phyloP scores from a whole-genome alignment of 805 yeast genomes.

The Suhomyces sp. region DNA sequence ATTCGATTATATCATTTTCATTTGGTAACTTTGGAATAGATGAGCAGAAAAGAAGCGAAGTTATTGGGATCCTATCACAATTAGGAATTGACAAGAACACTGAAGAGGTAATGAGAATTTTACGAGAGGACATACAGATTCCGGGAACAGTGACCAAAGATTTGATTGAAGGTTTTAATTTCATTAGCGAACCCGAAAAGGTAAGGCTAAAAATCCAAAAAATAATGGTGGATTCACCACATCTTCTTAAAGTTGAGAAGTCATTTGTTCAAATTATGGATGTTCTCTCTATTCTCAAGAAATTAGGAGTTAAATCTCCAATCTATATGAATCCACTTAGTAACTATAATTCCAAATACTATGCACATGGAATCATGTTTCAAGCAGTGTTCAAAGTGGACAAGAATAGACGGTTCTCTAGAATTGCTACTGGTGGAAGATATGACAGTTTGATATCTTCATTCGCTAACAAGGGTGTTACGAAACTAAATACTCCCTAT shows the following conservation, averaged over 20 bases:
- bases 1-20: constrained; percentile 62
- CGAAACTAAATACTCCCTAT: constrained; percentile 25
- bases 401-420: constrained; percentile 41
- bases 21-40: constrained; percentile 79
- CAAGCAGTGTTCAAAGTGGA: constrained; percentile 74
- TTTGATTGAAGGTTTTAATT: constrained; percentile 70
- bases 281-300: constrained; percentile 53
- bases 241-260: constrained; percentile 57
- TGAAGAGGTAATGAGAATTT: constrained; percentile 49
- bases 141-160: constrained; percentile 83
- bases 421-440: constrained; percentile 90
- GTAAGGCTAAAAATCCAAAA: constrained; percentile 64
- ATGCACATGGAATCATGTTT: constrained; percentile 82
- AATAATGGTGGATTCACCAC: constrained; percentile 72
- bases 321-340: constrained; percentile 77
- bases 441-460: constrained; percentile 73
- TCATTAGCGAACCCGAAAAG: constrained; percentile 63
- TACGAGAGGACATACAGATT: constrained; percentile 60
- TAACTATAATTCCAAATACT: constrained; percentile 79
- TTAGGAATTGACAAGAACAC: constrained; percentile 67
- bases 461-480: constrained; percentile 51
- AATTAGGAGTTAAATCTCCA: constrained; percentile 58
- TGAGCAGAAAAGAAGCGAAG: constrained; percentile 55
- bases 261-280: constrained; percentile 61
- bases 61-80: constrained; percentile 72